Evolutionary conservation across 805 yeast species (phyloP), one percentile per base, ranked within the genome.

Genomic region (Schwanniomyces occidentalis): DNA sequence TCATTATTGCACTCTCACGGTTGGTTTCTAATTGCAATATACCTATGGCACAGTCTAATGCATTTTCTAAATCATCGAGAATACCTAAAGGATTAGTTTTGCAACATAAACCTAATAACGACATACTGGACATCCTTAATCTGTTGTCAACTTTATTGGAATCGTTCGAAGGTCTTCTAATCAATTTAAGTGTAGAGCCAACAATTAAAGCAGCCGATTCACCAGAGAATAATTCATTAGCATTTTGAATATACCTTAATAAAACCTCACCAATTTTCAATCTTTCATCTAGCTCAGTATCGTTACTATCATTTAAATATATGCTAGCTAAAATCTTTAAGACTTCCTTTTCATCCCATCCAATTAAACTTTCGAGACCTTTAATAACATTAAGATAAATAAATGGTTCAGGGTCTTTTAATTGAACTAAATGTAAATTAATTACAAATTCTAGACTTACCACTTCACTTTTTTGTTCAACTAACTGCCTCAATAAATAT

Each of bases 191-290:
- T 18, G 78, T 69, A 0, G 68, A 48, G 4, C 60, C 52, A 1
- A 76, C 68, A 4, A 88, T 53, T 1, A 49, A 33, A 7, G 58
- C 59, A 0, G 80, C 76, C 2, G 59, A 18, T 0, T 49, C 45
- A 2, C 82, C 82, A 0, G 65, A 44, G 23, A 82, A 70, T 1
- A 78, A 44, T 38, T 72, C 72, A 25, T 74, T 73, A 16, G 75
- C 56, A 2, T 54, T 47, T 38, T 71, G 76, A 18, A 89, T 66
- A 41, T 71, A 78, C 18, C 85, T 71, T 16, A 78, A 57, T 1
- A 91, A 45, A 1, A 85, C 93, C 54, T 91, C 99, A 20, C 97
- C 97, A 12, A 86, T 63, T 40, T 85, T 76, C 31, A 93, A 61
- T n/a, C 82, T 61, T 37, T 80, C 84, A 50, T 89, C 96, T 1